A percentile compares a stretch with the other conserved stretches of the same genome.
Evolutionary conservation across 73 alveolate species (phyloP).

Genomic region (Paramecium octaurelia): DNA sequence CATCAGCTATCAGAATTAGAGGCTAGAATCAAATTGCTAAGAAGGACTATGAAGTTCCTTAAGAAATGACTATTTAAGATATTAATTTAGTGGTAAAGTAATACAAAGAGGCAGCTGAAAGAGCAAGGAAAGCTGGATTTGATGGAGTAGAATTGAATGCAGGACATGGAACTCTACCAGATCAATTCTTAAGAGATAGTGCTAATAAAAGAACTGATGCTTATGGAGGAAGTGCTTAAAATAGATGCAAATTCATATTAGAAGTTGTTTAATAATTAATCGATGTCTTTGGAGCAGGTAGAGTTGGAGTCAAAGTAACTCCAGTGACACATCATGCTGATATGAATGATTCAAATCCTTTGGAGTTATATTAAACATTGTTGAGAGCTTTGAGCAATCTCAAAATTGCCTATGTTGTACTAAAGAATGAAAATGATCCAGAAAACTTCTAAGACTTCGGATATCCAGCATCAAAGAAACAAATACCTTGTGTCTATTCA

Average conservation of each 20-base stretch:
- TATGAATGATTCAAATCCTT: slow-evolving; percentile 54
- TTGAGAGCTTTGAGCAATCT: slow-evolving; percentile 29
- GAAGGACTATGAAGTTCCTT: slow-evolving; percentile 30
- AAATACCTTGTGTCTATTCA: slow-evolving; percentile 12
- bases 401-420: slow-evolving; percentile 48
- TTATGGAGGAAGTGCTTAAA: slow-evolving; percentile 88
- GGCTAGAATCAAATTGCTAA: slow-evolving; percentile 42
- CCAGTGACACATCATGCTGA: slow-evolving; percentile 49
- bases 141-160: slow-evolving; percentile 89
- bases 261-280: slow-evolving; percentile 69
- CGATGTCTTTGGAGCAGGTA: slow-evolving; percentile 60
- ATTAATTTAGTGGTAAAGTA: slow-evolving; percentile 67
- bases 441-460: slow-evolving; percentile 29
- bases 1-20: slow-evolving; percentile 24
- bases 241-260: slow-evolving; percentile 74
- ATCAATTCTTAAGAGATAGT: slow-evolving; percentile 71
- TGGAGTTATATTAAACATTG: background rate
- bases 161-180: slow-evolving; percentile 76
- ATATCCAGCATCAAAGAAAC: slow-evolving; percentile 8
- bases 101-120: slow-evolving; percentile 71
- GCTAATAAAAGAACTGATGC: slow-evolving; percentile 83
- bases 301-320: slow-evolving; percentile 50
- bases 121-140: slow-evolving; percentile 88
- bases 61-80: slow-evolving; percentile 59
- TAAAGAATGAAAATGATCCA: slow-evolving; percentile 30